phyloP scores from a whole-genome alignment of 257 asterid species.

The Hygrophila difformis region DNA sequence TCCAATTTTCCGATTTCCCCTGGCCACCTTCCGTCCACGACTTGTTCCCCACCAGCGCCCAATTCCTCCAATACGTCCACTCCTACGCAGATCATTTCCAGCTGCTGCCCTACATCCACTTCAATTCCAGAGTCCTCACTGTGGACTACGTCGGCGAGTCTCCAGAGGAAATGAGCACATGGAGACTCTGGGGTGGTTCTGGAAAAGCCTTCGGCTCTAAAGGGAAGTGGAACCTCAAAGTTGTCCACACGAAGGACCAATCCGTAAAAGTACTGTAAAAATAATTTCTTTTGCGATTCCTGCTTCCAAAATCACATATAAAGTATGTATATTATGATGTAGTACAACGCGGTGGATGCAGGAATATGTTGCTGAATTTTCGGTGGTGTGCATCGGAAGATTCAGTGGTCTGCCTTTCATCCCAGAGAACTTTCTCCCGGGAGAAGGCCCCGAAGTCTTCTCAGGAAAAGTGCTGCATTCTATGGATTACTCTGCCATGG shows the following conservation, averaged over 20 bases:
- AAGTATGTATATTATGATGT: too few species aligned
- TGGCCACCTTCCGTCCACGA: slow-evolving; percentile 48
- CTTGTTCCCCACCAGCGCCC: slow-evolving; percentile 18
- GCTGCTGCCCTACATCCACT: slow-evolving; percentile 25
- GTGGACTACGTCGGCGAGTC: slow-evolving; percentile 32
- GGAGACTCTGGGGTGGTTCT: slow-evolving; percentile 49
- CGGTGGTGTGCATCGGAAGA: slow-evolving; percentile 33
- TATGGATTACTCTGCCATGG: slow-evolving; percentile 29
- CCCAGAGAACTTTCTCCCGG: slow-evolving; percentile 27
- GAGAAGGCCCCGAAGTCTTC: slow-evolving; percentile 30
- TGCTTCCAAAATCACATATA: too few species aligned
- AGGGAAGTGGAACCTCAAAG: too few species aligned
- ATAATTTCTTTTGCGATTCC: too few species aligned
- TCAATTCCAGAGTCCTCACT: slow-evolving; percentile 15
- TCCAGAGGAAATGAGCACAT: slow-evolving; percentile 27
- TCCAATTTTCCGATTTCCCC: slow-evolving; percentile 51
- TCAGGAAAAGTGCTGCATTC: slow-evolving; percentile 33
- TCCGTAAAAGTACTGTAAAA: too few species aligned
- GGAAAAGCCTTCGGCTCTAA: slow-evolving; percentile 8
- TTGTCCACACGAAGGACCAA: too few species aligned
- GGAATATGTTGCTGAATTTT: slow-evolving; percentile 19
- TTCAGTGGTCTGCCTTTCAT: slow-evolving; percentile 33
- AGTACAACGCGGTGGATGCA: too few species aligned
- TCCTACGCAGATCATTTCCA: slow-evolving; percentile 41
- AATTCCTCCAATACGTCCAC: slow-evolving; percentile 30